A percentile compares a stretch with the other conserved stretches of the same genome.
phyloP scores from a whole-genome alignment of 331 rosid species.

The Erythrophleum ivorense region DNA sequence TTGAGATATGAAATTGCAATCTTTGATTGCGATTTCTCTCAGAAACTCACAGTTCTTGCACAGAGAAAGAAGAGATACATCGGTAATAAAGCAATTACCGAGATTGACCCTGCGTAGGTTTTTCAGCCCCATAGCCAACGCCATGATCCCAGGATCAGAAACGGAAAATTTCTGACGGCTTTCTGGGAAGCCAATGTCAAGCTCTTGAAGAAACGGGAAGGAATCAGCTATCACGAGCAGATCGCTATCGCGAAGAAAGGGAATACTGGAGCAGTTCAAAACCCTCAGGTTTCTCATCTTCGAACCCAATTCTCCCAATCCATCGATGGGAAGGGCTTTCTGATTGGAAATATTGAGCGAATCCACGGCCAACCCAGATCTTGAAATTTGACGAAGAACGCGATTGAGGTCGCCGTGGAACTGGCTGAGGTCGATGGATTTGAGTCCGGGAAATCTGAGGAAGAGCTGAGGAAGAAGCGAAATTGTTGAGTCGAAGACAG shows the following conservation, averaged over 20 bases:
- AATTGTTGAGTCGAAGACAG: conserved; percentile 39
- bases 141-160: conserved; percentile 49
- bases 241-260: conserved; percentile 51
- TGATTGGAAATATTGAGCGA: conserved; percentile 64
- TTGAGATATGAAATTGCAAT: conserved; percentile 44
- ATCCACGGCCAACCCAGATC: conserved; percentile 61
- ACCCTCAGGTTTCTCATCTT: conserved; percentile 53
- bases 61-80: conserved; percentile 48
- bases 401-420: conserved; percentile 50
- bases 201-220: conserved; percentile 71
- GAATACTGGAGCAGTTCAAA: conserved; percentile 59
- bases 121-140: conserved; percentile 45
- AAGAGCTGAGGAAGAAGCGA: conserved; percentile 51
- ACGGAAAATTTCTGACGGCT: not conserved
- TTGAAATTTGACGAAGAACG: conserved; percentile 54
- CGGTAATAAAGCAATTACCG: conserved; percentile 53
- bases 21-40: conserved; percentile 45
- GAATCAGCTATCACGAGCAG: conserved; percentile 53
- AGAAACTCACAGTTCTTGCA: conserved; percentile 50
- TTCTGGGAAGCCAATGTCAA: conserved; percentile 60
- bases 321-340: conserved; percentile 46
- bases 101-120: conserved; percentile 57
- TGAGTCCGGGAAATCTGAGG: conserved; percentile 63
- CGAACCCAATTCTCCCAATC: conserved; percentile 50
- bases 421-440: conserved; percentile 47